A percentile compares a stretch with the other conserved stretches of the same genome.
phyloP scores from a whole-genome alignment of 371 early-diverging fungal genomes.

The Lichtheimia ornata region DNA sequence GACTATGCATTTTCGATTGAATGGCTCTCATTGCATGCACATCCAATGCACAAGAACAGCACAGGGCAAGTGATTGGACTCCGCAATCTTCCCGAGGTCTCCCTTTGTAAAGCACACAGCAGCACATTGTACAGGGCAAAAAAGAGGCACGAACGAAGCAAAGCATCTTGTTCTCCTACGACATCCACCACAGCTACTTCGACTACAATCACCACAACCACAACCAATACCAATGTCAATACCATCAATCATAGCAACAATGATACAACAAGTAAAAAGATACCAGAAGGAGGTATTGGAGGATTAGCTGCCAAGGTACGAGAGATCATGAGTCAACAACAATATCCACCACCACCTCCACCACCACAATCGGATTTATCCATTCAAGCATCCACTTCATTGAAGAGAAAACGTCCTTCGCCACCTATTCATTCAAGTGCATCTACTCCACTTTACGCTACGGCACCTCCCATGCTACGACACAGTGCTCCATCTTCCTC shows the following conservation, averaged over 20 bases:
- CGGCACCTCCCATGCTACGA: conserved; percentile 14
- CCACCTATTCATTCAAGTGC: conserved; percentile 27
- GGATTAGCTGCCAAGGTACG: conserved; percentile 1
- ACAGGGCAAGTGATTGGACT: conserved; percentile 29
- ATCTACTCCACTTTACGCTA: conserved; percentile 28
- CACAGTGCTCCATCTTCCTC: conserved; percentile 13
- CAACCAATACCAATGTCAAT: conserved; percentile 14
- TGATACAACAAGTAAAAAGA: background rate
- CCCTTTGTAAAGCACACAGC: conserved; percentile 55
- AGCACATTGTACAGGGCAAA: conserved; percentile 51
- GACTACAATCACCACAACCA: conserved; percentile 22
- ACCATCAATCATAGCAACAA: conserved; percentile 4
- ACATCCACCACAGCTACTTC: conserved; percentile 22
- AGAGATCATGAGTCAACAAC: conserved; percentile 2
- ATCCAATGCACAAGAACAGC: conserved; percentile 39
- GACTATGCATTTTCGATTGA: conserved; percentile 46
- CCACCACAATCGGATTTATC: background rate
- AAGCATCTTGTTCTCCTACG: too few relatives aligned
- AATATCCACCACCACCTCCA: conserved; percentile 4
- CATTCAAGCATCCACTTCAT: conserved; percentile 24
- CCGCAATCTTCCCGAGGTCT: conserved; percentile 36
- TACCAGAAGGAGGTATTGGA: background rate
- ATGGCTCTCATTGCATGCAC: conserved; percentile 45
- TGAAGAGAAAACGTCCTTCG: conserved; percentile 29
- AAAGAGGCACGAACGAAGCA: conserved; percentile 37